phyloP scores from a whole-genome alignment of 257 asterid species.

The Scutellaria barbata region DNA sequence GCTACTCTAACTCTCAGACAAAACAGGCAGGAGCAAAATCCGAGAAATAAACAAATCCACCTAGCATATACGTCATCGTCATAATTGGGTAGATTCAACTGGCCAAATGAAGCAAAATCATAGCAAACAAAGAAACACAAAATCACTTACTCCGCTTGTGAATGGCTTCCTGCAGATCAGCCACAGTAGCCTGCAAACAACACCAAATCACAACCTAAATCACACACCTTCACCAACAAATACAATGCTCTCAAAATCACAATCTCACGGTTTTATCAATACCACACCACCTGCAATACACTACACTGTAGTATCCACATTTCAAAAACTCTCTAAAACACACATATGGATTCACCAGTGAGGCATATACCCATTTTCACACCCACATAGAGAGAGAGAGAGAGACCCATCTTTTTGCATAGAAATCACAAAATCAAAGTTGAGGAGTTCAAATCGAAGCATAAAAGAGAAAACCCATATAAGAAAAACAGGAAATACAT shows the following conservation, averaged over 20 bases:
- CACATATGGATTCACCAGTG: background rate
- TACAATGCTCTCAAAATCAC: background rate
- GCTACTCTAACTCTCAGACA: background rate
- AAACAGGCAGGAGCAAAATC: background rate
- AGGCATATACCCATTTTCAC: background rate
- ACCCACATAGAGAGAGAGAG: background rate
- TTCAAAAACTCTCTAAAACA: background rate
- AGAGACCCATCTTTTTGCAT: background rate
- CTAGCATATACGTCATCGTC: background rate
- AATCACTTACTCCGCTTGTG: constrained; percentile 70
- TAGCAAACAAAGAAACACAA: constrained; percentile 13
- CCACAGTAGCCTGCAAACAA: constrained; percentile 74
- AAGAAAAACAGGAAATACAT: constrained; percentile 31
- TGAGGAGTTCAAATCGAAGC: constrained; percentile 28
- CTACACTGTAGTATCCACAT: background rate
- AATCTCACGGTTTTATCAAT: too few relatives aligned
- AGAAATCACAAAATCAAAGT: constrained; percentile 5
- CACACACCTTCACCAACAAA: constrained; percentile 16
- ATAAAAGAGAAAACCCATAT: constrained; percentile 17
- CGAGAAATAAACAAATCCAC: constrained; percentile 24
- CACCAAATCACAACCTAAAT: constrained; percentile 39
- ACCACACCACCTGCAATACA: background rate
- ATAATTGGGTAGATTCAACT: constrained; percentile 6
- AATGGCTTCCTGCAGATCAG: constrained; percentile 95
- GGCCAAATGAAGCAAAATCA: constrained; percentile 11